Evolutionary conservation across 2,329 filamentous ascomycete species (phyloP), one percentile per base, ranked within the genome.

Genomic region (Pseudogymnoascus destructans): DNA sequence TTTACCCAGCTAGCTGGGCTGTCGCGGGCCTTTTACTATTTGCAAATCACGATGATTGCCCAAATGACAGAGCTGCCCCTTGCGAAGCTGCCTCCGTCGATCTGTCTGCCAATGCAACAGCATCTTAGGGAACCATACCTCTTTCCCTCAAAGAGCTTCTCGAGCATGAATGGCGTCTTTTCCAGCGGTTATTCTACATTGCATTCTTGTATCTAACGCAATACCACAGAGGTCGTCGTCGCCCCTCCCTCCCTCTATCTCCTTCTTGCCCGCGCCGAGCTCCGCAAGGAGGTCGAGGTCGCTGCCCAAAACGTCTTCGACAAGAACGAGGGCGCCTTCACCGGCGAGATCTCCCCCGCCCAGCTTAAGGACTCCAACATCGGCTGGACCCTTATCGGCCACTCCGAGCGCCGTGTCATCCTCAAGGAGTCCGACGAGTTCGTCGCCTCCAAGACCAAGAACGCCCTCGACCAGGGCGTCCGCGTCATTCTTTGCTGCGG

Each of bases 221-320:
- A 27, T n/a, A 8, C 7, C 23, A n/a, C 57, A 89, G 92, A 98
- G 85, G 89, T 95, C 70, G 93, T 97, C 73, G 84, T 98, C 73
- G 84, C 93, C 63, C 93, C 93, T 63, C 89, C 93, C 54, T 75
- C 89, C 60, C 80, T 97, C 71, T 97, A 95, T 80, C 89, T 98
- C 67, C 81, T 89, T 70, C 83, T 91, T 64, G 84, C 90, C 70
- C 89, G 89, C 68, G 85, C 93, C 72, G 79, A 84, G 70, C 81
- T 92, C 68, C 82, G 85, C 71, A 70, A 80, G 67, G 83, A 84
- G 64, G 79, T 98, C 71, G 86, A 88, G 70, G 87, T 98, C 63
- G 87, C 92, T 59, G 86, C 93, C 59, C 93, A 98, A 78, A 98
- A 98, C 76, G 89, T 97, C 74, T 97, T 83, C 75, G 88, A 97